phyloP scores from a whole-genome alignment of 805 yeast genomes.

The Debaryomyces castellii region DNA sequence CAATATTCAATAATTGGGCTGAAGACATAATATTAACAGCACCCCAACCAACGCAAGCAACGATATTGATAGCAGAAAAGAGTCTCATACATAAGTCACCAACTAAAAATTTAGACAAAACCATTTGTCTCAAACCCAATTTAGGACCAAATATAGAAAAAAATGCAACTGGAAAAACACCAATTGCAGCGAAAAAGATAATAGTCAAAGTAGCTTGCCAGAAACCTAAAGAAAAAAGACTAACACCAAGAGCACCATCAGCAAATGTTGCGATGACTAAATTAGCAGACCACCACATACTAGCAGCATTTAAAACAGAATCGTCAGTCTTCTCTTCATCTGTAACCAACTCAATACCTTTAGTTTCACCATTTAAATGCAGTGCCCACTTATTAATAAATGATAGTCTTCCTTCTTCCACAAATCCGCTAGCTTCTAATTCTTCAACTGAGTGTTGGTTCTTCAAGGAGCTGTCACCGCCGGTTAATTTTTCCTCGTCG shows the following conservation, averaged over 20 bases:
- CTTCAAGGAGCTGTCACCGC: not conserved
- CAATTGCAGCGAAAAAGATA: slow-evolving; percentile 71
- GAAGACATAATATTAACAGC: slow-evolving; percentile 89
- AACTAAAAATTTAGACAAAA: slow-evolving; percentile 70
- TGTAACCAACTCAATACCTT: slow-evolving; percentile 80
- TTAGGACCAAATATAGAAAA: slow-evolving; percentile 81
- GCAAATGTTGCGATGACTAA: slow-evolving; percentile 82
- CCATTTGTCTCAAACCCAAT: slow-evolving; percentile 86
- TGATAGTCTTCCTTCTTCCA: slow-evolving; percentile 17
- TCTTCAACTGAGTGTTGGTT: not conserved
- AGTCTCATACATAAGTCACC: slow-evolving; percentile 77
- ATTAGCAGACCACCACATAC: slow-evolving; percentile 92
- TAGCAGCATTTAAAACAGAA: slow-evolving; percentile 66
- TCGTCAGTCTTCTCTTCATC: slow-evolving; percentile 75
- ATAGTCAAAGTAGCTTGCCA: slow-evolving; percentile 69
- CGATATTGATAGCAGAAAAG: slow-evolving; percentile 70
- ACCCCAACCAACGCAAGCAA: slow-evolving; percentile 95
- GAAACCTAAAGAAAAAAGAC: slow-evolving; percentile 66
- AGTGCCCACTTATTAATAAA: slow-evolving; percentile 34
- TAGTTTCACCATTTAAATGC: slow-evolving; percentile 43
- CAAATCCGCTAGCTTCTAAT: not conserved
- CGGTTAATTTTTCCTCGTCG: not conserved
- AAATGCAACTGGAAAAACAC: slow-evolving; percentile 77
- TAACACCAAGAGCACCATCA: slow-evolving; percentile 62
- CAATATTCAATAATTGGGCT: slow-evolving; percentile 77